Percentiles rank a stretch among this genome's conserved stretches.
Conservation (phyloP, 73 alveolate genomes). For the Tetrahymena borealis region DNA sequence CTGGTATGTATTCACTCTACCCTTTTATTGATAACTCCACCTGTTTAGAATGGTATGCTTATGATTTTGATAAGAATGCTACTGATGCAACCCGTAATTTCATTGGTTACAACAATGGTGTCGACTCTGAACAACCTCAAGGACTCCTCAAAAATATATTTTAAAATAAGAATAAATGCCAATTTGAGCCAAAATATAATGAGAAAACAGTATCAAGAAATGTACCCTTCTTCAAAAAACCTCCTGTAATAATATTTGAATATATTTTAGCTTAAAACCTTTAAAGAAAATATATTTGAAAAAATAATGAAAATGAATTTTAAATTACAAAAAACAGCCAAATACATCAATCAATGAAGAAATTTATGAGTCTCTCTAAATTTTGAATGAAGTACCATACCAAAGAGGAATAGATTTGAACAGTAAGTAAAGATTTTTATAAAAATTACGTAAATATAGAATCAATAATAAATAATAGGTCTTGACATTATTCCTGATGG, state of each 20-base stretch:
- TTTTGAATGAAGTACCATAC: slow-evolving; percentile 59
- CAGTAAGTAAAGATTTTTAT: slow-evolving; percentile 32
- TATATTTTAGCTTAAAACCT: too few relatives aligned
- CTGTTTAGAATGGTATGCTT: slow-evolving; percentile 47
- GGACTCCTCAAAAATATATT: slow-evolving; percentile 5
- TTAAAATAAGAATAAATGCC: slow-evolving; percentile 45
- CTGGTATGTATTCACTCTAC: slow-evolving; percentile 45
- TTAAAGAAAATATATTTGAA: too few relatives aligned
- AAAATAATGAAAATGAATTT: slow-evolving; percentile 33
- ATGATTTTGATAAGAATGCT: slow-evolving; percentile 12
- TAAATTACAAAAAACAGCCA: slow-evolving; percentile 53
- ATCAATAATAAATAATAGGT: not conserved
- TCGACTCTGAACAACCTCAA: not conserved
- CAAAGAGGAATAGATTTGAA: slow-evolving; percentile 45
- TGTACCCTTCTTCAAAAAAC: slow-evolving; percentile 29
- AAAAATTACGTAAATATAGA: not conserved
- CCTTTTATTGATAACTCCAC: slow-evolving; percentile 61
- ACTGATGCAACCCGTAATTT: slow-evolving; percentile 55
- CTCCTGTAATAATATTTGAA: too few relatives aligned
- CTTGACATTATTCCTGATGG: slow-evolving; percentile 90
- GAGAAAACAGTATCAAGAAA: slow-evolving; percentile 11
- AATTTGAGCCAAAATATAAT: slow-evolving; percentile 21
- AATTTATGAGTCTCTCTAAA: slow-evolving; percentile 64
- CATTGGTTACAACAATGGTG: slow-evolving; percentile 7
- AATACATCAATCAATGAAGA: slow-evolving; percentile 68